Conservation (phyloP, 768 basidiomycete species). For the Dioszegia aurantiaca region DNA sequence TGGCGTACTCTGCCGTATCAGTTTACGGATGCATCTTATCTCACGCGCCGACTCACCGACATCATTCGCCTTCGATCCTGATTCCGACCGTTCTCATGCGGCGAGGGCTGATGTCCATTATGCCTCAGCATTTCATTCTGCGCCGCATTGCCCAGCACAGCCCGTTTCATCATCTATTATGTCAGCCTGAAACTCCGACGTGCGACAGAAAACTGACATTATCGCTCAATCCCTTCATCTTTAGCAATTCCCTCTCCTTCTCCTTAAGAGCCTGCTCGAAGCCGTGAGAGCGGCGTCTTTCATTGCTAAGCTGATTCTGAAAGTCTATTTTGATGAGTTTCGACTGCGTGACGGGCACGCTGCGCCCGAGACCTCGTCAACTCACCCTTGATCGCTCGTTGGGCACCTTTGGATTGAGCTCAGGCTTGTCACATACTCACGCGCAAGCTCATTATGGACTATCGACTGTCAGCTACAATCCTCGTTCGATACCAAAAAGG, state of each 20-base stretch:
- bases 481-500: neutral
- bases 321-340: neutral
- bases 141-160: constrained; percentile 5
- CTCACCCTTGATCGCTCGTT: constrained; percentile 4
- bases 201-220: neutral
- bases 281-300: constrained; percentile 7
- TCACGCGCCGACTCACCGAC: neutral
- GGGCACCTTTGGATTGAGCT: constrained; percentile 1
- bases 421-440: neutral
- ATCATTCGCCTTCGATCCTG: constrained; percentile 8
- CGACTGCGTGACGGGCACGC: too few relatives aligned
- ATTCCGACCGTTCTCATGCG: neutral
- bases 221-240: constrained; percentile 12
- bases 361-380: neutral
- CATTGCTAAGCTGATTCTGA: constrained; percentile 7
- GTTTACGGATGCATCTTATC: neutral
- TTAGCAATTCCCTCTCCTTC: constrained; percentile 13
- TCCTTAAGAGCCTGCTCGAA: constrained; percentile 14
- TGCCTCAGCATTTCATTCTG: neutral
- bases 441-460: constrained; percentile 7
- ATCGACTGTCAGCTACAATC: neutral
- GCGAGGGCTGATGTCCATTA: neutral
- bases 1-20: constrained; percentile 5
- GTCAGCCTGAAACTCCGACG: neutral
- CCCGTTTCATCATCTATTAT: constrained; percentile 11